phyloP scores from a whole-genome alignment of 805 yeast species.

The Candida multigemmis region DNA sequence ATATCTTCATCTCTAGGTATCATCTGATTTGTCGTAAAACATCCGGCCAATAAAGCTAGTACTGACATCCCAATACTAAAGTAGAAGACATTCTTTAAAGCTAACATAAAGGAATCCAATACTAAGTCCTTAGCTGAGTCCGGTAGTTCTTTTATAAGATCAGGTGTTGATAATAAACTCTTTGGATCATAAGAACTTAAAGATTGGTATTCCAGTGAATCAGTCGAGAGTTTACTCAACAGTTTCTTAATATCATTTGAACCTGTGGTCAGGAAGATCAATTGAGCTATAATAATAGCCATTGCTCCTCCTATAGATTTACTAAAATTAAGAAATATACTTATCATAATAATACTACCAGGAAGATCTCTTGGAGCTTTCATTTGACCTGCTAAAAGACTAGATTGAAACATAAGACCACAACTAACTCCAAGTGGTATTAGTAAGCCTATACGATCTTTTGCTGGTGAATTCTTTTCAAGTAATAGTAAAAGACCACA shows the following conservation, averaged over 20 bases:
- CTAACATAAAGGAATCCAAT: slow-evolving; percentile 23
- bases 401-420: slow-evolving; percentile 28
- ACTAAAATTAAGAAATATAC: slow-evolving; percentile 23
- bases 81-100: slow-evolving; percentile 32
- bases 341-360: slow-evolving; percentile 25
- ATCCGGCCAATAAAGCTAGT: slow-evolving; percentile 16
- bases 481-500: slow-evolving; percentile 22
- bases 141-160: slow-evolving; percentile 16
- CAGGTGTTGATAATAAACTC: slow-evolving; percentile 16
- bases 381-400: slow-evolving; percentile 26
- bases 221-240: slow-evolving; percentile 3
- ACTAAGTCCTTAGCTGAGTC: slow-evolving; percentile 10
- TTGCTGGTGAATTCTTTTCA: slow-evolving; percentile 10
- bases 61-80: slow-evolving; percentile 27
- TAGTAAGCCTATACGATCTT: slow-evolving; percentile 21
- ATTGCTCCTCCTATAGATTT: slow-evolving; percentile 24
- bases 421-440: slow-evolving; percentile 24
- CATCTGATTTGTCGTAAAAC: slow-evolving; percentile 32
- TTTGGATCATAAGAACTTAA: slow-evolving; percentile 7
- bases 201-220: slow-evolving; percentile 7
- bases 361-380: slow-evolving; percentile 25
- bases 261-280: slow-evolving; percentile 16
- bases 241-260: slow-evolving; percentile 7
- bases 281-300: slow-evolving; percentile 21
- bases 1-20: slow-evolving; percentile 27